These are phyloP conservation scores for Asterionellopsis glacialis DNA, from an alignment of 108 stramenopile genomes.

Conservation along the genomic window DNA sequence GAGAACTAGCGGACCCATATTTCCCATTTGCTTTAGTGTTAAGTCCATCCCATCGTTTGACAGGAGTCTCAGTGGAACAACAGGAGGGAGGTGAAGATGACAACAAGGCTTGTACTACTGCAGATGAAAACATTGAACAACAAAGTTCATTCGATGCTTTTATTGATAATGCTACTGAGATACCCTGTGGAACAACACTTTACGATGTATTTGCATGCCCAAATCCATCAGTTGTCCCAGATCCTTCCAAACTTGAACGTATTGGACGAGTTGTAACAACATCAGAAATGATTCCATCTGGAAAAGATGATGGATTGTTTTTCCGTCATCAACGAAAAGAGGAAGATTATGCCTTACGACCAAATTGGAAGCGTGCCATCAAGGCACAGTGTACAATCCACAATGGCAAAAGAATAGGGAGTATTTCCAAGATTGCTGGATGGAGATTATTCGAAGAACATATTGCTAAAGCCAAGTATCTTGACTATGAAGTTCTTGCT, in stretches of 20 bases:
- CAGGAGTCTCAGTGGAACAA: background rate
- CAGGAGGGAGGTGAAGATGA: background rate
- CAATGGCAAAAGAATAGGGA: conserved; percentile 12
- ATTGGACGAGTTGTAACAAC: conserved; percentile 27
- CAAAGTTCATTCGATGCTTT: conserved; percentile 14
- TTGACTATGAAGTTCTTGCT: conserved; percentile 18
- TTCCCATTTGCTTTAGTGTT: conserved; percentile 30
- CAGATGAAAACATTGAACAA: background rate
- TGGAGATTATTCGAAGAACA: conserved; percentile 27
- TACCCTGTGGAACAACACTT: conserved; percentile 14
- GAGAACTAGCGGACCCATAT: conserved; percentile 7
- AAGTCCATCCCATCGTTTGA: background rate
- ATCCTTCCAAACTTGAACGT: conserved; percentile 14
- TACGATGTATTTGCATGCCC: conserved; percentile 33
- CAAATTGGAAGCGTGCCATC: conserved; percentile 16
- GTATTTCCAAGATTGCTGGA: conserved; percentile 17
- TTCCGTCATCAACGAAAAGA: conserved; percentile 37
- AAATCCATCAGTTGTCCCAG: conserved; percentile 16
- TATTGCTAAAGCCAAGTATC: conserved; percentile 14
- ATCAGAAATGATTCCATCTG: conserved; percentile 11
- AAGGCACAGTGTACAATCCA: conserved; percentile 6
- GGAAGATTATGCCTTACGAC: conserved; percentile 28
- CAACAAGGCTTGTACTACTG: too few species aligned
- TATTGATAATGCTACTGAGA: conserved; percentile 15
- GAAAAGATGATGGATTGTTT: conserved; percentile 22